phyloP scores from a whole-genome alignment of 1,139 yeast genomes.

The Geotrichum fermentans region DNA sequence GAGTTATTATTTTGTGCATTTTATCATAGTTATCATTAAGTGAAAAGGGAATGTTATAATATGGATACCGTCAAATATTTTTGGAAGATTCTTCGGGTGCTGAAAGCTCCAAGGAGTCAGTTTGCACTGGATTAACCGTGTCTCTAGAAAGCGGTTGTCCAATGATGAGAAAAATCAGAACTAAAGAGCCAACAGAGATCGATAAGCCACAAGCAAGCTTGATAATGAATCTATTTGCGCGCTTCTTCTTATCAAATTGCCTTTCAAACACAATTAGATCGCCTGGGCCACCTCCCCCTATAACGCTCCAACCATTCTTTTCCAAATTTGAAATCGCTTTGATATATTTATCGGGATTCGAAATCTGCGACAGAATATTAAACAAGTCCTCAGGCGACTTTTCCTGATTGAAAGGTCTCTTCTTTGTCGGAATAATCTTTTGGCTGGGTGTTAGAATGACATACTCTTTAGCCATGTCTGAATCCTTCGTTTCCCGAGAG shows the following conservation, averaged over 20 bases:
- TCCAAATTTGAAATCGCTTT: constrained; percentile 40
- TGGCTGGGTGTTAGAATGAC: constrained; percentile 46
- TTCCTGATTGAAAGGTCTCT: constrained; percentile 41
- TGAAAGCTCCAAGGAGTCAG: no score
- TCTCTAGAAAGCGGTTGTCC: no score
- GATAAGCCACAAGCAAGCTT: constrained; percentile 21
- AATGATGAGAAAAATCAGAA: constrained; percentile 20
- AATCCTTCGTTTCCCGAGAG: background rate
- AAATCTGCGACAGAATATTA: constrained; percentile 43
- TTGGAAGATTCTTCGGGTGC: no score
- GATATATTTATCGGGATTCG: constrained; percentile 36
- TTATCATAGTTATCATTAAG: constrained; percentile 3
- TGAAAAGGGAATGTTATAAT: background rate
- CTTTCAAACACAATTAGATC: constrained; percentile 41
- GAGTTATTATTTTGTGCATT: constrained; percentile 1
- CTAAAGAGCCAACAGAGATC: constrained; percentile 20
- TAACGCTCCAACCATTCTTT: constrained; percentile 44
- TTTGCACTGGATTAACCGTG: no score
- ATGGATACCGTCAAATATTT: no score
- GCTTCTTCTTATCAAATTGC: constrained; percentile 21
- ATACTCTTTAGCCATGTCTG: constrained; percentile 38
- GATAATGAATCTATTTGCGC: constrained; percentile 21
- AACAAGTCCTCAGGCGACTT: constrained; percentile 44
- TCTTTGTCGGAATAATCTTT: constrained; percentile 39
- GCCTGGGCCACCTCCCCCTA: constrained; percentile 43